Evolutionary conservation across 306 rosid species (phyloP).

Genomic region (Gynostemma pentaphyllum): DNA sequence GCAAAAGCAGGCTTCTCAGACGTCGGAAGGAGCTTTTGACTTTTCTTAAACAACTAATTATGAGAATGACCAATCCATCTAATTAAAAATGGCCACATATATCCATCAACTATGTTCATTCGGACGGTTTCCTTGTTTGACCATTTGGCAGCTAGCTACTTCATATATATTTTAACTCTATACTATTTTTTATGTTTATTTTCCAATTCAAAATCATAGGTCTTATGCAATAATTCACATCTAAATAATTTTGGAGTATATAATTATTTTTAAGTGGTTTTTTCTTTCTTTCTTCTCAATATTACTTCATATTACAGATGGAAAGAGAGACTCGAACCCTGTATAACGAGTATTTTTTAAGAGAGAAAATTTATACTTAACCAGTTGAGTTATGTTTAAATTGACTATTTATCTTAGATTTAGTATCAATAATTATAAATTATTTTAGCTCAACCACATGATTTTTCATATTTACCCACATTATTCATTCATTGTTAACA

Average conservation of each 20-base stretch:
- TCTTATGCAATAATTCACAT: conserved; percentile 1
- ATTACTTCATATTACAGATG: too few species aligned
- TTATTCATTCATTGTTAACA: not conserved
- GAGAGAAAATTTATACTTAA: too few species aligned
- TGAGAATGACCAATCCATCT: too few species aligned
- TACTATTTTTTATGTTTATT: not conserved
- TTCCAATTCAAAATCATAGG: not conserved
- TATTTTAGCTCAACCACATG: conserved; percentile 5
- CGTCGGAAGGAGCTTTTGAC: not conserved
- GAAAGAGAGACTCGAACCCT: too few species aligned
- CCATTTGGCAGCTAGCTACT: not conserved
- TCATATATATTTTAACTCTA: not conserved
- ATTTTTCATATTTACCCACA: not conserved
- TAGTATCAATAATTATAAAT: too few species aligned
- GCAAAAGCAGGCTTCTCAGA: not conserved
- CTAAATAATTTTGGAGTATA: too few species aligned
- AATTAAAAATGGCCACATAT: not conserved
- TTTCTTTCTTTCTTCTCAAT: too few species aligned
- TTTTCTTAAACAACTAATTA: conserved; percentile 1
- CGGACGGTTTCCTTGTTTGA: conserved; percentile 2
- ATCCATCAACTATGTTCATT: not conserved
- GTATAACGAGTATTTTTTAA: too few species aligned
- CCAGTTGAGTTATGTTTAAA: too few species aligned
- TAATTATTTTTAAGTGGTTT: too few species aligned
- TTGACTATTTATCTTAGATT: too few species aligned